phyloP scores from a whole-genome alignment of 129 eudicot genomes.

The Dittrichia graveolens region DNA sequence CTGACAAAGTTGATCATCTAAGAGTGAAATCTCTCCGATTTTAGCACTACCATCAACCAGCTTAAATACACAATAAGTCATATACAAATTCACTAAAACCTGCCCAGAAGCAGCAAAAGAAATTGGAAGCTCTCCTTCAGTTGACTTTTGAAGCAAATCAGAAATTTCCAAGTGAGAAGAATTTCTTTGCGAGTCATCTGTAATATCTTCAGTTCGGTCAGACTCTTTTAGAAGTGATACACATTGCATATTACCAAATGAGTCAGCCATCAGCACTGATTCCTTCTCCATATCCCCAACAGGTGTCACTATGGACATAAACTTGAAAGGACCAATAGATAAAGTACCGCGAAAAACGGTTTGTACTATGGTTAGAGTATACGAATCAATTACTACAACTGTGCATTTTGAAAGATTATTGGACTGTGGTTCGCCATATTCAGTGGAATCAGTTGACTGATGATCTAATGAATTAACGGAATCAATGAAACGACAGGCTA shows the following conservation, averaged over 20 bases:
- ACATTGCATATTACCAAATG: conserved; percentile 62
- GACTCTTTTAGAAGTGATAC: conserved; percentile 61
- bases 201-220: conserved; percentile 39
- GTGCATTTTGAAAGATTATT: conserved; percentile 60
- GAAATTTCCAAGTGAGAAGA: conserved; percentile 39
- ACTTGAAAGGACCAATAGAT: conserved; percentile 69
- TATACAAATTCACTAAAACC: conserved; percentile 64
- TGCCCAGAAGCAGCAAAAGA: conserved; percentile 61
- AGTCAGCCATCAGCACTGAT: conserved; percentile 67
- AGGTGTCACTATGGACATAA: conserved; percentile 66
- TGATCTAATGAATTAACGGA: conserved; percentile 41
- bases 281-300: conserved; percentile 58
- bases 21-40: conserved; percentile 66
- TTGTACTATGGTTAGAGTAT: conserved; percentile 72
- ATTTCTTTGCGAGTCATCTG: conserved; percentile 33
- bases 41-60: conserved; percentile 49
- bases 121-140: conserved; percentile 54
- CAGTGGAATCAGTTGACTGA: conserved; percentile 44
- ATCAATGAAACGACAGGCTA: conserved; percentile 61
- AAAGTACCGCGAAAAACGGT: conserved; percentile 80
- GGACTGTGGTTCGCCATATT: conserved; percentile 40
- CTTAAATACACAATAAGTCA: conserved; percentile 61
- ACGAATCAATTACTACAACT: conserved; percentile 79
- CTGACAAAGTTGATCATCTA: conserved; percentile 45
- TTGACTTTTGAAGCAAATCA: conserved; percentile 42